Evolutionary conservation across 441 rosid genomes (phyloP).

Genomic region (Jatropha multifida): DNA sequence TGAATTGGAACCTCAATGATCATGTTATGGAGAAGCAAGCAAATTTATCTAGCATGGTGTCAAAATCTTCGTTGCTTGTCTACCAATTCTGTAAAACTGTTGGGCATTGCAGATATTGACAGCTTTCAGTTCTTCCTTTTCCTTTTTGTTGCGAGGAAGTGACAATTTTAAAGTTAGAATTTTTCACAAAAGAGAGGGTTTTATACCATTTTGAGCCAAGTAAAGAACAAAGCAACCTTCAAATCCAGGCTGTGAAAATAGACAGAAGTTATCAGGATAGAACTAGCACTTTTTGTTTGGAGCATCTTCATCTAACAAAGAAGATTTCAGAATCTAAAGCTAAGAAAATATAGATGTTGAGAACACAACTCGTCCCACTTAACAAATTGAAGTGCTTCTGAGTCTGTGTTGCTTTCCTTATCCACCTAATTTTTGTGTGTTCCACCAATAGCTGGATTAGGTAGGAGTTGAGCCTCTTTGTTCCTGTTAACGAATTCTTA

Average conservation of each 20-base stretch:
- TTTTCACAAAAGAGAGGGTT: neutral
- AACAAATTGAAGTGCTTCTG: neutral
- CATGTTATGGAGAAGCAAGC: neutral
- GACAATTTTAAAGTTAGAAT: neutral
- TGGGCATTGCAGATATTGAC: slow-evolving; percentile 2
- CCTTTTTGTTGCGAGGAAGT: neutral
- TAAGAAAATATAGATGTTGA: neutral
- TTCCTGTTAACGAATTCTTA: neutral
- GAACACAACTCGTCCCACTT: neutral
- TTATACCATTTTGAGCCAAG: neutral
- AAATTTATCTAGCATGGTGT: neutral
- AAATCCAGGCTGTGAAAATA: no score
- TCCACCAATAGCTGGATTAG: neutral
- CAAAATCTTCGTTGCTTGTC: neutral
- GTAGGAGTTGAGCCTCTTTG: neutral
- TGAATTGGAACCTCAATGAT: slow-evolving; percentile 7
- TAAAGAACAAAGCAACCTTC: neutral
- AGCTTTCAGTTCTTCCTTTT: neutral
- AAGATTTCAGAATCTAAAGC: neutral
- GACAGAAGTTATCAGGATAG: neutral
- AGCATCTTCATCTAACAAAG: no score
- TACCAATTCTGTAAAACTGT: neutral
- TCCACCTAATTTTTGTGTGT: neutral
- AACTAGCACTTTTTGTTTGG: neutral
- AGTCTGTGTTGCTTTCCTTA: neutral